These are phyloP conservation scores for Ganoderma multipileum DNA, from an alignment of 1,284 basidiomycete genomes.

Conservation along the genomic window DNA sequence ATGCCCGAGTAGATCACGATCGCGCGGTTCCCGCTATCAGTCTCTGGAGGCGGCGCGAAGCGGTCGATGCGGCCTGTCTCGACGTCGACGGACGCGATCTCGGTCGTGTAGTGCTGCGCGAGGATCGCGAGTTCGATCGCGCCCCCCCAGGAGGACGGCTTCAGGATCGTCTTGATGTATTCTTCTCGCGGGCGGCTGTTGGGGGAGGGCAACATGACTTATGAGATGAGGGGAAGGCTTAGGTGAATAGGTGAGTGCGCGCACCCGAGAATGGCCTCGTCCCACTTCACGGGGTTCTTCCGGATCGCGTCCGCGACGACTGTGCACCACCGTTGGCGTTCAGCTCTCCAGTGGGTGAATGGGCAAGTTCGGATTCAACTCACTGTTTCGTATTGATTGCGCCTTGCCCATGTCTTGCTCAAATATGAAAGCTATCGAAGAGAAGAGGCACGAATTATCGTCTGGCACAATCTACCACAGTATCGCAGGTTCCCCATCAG, in stretches of 20 bases:
- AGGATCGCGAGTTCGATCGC: slow-evolving; percentile 91
- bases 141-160: slow-evolving; percentile 88
- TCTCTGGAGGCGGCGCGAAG: slow-evolving; percentile 65
- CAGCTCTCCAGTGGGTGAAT: not conserved
- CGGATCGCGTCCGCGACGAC: slow-evolving; percentile 85
- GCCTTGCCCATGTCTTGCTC: slow-evolving; percentile 80
- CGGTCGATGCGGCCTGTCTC: slow-evolving; percentile 90
- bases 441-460: slow-evolving; percentile 94
- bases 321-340: slow-evolving; percentile 38
- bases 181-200: slow-evolving; percentile 70
- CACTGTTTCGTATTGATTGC: slow-evolving; percentile 69
- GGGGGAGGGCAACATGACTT: not conserved
- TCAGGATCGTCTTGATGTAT: slow-evolving; percentile 84
- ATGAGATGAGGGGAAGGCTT: slow-evolving; percentile 12
- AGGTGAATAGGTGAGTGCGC: slow-evolving; percentile 27
- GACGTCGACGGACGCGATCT: slow-evolving; percentile 91
- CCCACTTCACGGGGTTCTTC: slow-evolving; percentile 74
- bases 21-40: slow-evolving; percentile 49
- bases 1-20: slow-evolving; percentile 92
- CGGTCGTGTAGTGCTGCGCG: slow-evolving; percentile 79
- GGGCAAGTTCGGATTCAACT: slow-evolving; percentile 28
- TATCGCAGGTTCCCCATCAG: not conserved
- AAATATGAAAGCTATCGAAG: slow-evolving; percentile 84
- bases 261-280: slow-evolving; percentile 86
- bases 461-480: slow-evolving; percentile 83